These are phyloP conservation scores for Colletotrichum sp. DNA, from an alignment of 2,329 filamentous ascomycete genomes.

Conservation along the genomic window DNA sequence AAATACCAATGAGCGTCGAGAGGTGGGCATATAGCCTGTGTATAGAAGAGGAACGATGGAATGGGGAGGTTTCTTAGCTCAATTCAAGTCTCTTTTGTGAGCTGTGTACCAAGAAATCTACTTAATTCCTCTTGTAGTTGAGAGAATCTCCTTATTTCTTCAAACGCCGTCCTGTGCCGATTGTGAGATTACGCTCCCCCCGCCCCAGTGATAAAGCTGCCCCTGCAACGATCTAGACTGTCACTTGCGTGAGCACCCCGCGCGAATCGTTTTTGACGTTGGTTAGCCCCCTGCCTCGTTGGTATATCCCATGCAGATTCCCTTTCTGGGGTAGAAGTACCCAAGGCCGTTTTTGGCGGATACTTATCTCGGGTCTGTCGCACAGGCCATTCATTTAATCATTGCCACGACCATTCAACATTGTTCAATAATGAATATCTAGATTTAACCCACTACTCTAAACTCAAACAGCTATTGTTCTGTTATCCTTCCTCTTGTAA, in stretches of 20 bases:
- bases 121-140: slow-evolving; percentile 50
- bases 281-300: not conserved
- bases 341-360: not conserved
- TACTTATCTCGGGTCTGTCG: not conserved
- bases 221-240: not conserved
- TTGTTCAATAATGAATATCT: not conserved
- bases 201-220: not conserved
- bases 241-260: not conserved
- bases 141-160: slow-evolving; percentile 23
- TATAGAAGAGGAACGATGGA: slow-evolving; percentile 63
- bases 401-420: not conserved
- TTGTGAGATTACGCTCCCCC: not conserved
- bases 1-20: slow-evolving; percentile 22
- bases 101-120: slow-evolving; percentile 66
- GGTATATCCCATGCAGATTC: not conserved
- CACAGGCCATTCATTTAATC: not conserved
- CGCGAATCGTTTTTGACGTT: not conserved
- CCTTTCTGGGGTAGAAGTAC: not conserved
- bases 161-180: not conserved
- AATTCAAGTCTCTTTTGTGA: slow-evolving; percentile 63
- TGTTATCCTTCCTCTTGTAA: not conserved
- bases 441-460: not conserved
- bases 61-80: slow-evolving; percentile 56
- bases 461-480: not conserved
- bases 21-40: slow-evolving; percentile 57